Evolutionary conservation across 331 rosid genomes (phyloP).

Genomic region (Dryas integrifolia): DNA sequence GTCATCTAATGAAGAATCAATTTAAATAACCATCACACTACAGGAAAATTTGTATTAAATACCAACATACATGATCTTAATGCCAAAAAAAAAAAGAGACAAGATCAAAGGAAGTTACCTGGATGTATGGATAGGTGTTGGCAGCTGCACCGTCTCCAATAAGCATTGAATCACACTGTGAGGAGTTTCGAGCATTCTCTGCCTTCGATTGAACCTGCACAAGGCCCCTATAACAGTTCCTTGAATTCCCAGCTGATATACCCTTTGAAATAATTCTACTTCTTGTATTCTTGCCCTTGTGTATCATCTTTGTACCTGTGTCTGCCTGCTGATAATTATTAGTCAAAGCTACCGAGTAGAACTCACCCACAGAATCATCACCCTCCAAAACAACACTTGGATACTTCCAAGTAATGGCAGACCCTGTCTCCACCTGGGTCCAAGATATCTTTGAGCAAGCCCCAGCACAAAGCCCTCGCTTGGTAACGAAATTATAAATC

Average conservation of each 20-base stretch:
- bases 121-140: conserved; percentile 86
- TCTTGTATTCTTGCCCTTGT: conserved; percentile 83
- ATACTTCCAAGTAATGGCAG: conserved; percentile 92
- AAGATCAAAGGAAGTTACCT: conserved; percentile 40
- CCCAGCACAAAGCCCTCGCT: conserved; percentile 83
- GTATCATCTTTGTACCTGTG: conserved; percentile 94
- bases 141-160: conserved; percentile 95
- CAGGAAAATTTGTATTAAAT: neutral
- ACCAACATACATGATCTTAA: neutral
- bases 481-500: conserved; percentile 77
- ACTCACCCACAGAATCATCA: conserved; percentile 83
- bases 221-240: conserved; percentile 90
- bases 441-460: conserved; percentile 72
- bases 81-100: neutral
- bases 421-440: conserved; percentile 95
- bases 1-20: neutral
- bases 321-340: conserved; percentile 91
- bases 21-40: conserved; percentile 9
- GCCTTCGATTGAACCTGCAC: conserved; percentile 89
- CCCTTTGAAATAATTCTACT: conserved; percentile 95
- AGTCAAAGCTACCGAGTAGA: conserved; percentile 89
- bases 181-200: conserved; percentile 75
- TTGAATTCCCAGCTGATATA: conserved; percentile 75
- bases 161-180: conserved; percentile 96
- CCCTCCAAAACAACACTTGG: conserved; percentile 95